A percentile compares a stretch with the other conserved stretches of the same genome.
Conservation (phyloP, 495 filamentous ascomycete species). For the Corynascus novoguineensis region DNA sequence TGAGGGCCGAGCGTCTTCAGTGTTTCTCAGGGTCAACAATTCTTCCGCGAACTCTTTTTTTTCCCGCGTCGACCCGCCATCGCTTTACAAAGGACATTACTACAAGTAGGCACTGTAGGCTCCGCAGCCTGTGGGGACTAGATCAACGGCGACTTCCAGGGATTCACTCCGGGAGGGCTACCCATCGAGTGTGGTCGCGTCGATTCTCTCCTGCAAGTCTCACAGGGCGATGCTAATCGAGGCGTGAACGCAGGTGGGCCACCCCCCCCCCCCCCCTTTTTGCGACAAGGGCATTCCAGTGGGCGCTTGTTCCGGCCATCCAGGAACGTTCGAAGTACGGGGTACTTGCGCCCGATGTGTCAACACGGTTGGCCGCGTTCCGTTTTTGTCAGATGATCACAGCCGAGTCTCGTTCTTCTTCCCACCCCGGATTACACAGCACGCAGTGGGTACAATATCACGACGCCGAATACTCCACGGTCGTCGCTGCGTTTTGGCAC, state of each 20-base stretch:
- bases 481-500: not conserved
- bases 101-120: not conserved
- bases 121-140: not conserved
- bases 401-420: not conserved
- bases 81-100: not conserved
- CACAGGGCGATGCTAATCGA: slow-evolving; percentile 8
- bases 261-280: too few relatives aligned
- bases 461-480: not conserved
- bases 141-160: not conserved
- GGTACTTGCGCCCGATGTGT: not conserved
- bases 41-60: too few relatives aligned
- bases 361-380: slow-evolving; percentile 9
- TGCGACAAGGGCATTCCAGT: not conserved
- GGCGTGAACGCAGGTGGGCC: not conserved
- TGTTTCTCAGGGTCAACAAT: too few relatives aligned
- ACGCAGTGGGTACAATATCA: too few relatives aligned
- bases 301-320: not conserved
- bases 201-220: slow-evolving; percentile 13
- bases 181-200: not conserved
- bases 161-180: not conserved
- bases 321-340: not conserved
- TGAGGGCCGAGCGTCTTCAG: too few relatives aligned
- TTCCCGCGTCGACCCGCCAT: too few relatives aligned
- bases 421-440: not conserved
- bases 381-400: slow-evolving; percentile 9